Percentiles rank a stretch among this genome's conserved stretches.
Evolutionary conservation across 169 alveolate genomes (phyloP).

Genomic region (Ichthyophthirius multifiliis): DNA sequence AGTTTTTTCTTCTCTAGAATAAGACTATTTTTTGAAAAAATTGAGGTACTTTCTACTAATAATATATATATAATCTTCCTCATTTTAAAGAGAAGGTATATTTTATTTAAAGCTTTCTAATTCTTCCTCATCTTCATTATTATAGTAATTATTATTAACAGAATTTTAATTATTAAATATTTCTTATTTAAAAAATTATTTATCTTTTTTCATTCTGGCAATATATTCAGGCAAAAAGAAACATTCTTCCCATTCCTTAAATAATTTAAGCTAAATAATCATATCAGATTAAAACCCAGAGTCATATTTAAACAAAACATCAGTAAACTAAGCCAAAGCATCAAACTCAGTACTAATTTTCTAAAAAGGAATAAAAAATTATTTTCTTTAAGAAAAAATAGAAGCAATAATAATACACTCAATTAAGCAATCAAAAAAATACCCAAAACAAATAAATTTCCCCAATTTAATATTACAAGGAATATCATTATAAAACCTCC

Average conservation of each 20-base stretch:
- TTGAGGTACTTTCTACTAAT: no score
- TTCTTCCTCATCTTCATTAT: not conserved
- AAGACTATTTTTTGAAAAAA: not conserved
- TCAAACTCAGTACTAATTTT: conserved; percentile 3
- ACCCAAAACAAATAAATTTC: conserved; percentile 53
- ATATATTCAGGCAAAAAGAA: conserved; percentile 18
- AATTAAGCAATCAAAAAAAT: conserved; percentile 50
- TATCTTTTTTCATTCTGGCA: not conserved
- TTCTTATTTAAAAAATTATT: no score
- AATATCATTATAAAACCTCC: conserved; percentile 52
- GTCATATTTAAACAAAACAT: conserved; percentile 44
- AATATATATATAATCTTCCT: not conserved
- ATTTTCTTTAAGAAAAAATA: conserved; percentile 47
- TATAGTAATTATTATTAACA: no score
- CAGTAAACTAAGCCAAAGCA: conserved; percentile 30
- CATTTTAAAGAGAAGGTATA: not conserved
- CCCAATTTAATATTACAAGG: conserved; percentile 61
- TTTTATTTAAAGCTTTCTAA: not conserved
- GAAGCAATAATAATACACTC: conserved; percentile 52
- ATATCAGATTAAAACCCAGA: conserved; percentile 48
- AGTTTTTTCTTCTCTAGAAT: not conserved
- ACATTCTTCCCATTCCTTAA: conserved; percentile 47
- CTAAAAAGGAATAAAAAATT: conserved; percentile 34
- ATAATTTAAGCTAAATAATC: conserved; percentile 42
- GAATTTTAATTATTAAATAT: no score